Percentiles rank a stretch among this genome's conserved stretches.
These are phyloP conservation scores for Aspergillus mulundensis DNA, from an alignment of 495 filamentous ascomycete genomes.

Conservation along the genomic window DNA sequence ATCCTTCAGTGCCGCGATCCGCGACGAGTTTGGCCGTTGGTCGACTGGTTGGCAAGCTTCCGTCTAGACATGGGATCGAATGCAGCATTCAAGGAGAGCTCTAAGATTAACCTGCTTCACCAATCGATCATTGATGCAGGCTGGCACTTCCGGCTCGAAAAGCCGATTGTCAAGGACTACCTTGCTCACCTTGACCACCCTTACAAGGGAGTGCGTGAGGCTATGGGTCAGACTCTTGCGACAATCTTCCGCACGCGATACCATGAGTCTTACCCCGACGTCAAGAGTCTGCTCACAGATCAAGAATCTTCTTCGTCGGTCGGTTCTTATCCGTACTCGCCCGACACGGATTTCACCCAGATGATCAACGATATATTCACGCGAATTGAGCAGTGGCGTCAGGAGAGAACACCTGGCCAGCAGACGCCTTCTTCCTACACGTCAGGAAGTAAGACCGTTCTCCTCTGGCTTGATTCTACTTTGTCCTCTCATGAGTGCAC, in stretches of 20 bases:
- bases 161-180: conserved; percentile 87
- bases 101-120: conserved; percentile 88
- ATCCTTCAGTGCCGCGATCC: conserved; percentile 81
- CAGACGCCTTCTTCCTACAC: conserved; percentile 94
- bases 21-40: conserved; percentile 76
- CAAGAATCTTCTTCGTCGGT: conserved; percentile 79
- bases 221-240: conserved; percentile 85
- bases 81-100: conserved; percentile 98
- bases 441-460: conserved; percentile 89
- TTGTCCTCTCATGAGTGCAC: conserved; percentile 90
- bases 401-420: conserved; percentile 78
- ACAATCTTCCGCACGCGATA: conserved; percentile 85
- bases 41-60: conserved; percentile 80
- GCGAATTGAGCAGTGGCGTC: conserved; percentile 81
- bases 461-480: conserved; percentile 91
- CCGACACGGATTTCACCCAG: conserved; percentile 65
- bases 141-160: conserved; percentile 94
- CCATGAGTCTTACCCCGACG: conserved; percentile 83
- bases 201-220: conserved; percentile 94
- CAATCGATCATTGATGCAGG: conserved; percentile 83
- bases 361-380: conserved; percentile 75
- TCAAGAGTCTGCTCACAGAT: conserved; percentile 65
- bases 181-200: conserved; percentile 90
- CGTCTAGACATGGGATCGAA: conserved; percentile 91
- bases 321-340: conserved; percentile 77